phyloP scores from a whole-genome alignment of 257 asterid species.

The Salvia miltiorrhiza region DNA sequence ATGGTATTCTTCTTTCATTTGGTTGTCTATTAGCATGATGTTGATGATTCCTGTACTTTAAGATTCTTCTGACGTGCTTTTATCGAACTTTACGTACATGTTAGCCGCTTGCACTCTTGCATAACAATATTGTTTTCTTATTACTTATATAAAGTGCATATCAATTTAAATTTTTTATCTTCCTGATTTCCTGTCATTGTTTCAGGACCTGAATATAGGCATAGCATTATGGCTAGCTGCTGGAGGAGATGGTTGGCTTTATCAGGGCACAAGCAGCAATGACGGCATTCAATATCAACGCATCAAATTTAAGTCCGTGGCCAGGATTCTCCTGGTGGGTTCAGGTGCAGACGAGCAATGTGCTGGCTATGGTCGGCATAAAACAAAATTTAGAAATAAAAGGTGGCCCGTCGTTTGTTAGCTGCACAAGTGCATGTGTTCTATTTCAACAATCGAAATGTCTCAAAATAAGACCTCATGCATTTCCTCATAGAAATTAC shows the following conservation, averaged over 20 bases:
- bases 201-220: conserved; percentile 94
- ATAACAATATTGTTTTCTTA: not conserved
- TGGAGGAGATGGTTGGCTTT: conserved; percentile 80
- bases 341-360: conserved; percentile 99
- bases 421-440: not conserved
- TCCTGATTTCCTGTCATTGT: not conserved
- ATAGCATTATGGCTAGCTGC: conserved; percentile 95
- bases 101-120: not conserved
- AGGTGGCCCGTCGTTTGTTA: conserved; percentile 40
- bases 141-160: not conserved
- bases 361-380: conserved; percentile 98
- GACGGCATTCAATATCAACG: conserved; percentile 22
- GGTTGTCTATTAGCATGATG: conserved; percentile 5
- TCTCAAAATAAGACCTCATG: not conserved
- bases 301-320: conserved; percentile 57
- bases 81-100: not conserved
- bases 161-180: not conserved
- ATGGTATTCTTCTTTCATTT: conserved; percentile 53
- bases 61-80: not conserved
- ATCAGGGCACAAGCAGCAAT: conserved; percentile 28
- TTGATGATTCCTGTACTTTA: conserved; percentile 10
- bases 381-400: conserved; percentile 74
- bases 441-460: not conserved
- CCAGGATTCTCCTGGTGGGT: conserved; percentile 88
- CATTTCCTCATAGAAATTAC: not conserved